Evolutionary conservation across 257 asterid species (phyloP), one percentile per base, ranked within the genome.

Genomic region (Jacaranda copaia): DNA sequence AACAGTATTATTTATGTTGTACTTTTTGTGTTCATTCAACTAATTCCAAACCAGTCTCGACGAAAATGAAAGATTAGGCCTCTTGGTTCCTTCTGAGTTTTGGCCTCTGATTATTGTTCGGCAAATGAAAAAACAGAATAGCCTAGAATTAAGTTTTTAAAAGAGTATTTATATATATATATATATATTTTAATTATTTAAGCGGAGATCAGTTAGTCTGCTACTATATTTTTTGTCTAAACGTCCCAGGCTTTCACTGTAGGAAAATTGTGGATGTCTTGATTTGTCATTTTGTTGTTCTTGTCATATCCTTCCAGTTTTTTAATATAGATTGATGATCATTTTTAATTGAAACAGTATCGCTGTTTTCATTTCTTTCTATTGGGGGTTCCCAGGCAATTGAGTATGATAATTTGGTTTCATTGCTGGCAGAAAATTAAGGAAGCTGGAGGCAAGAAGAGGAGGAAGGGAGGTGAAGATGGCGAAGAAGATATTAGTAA

Each of bases 361-460:
- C n/a, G n/a, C n/a, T 45, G 7, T 10, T 61, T 61, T 32, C 8
- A 32, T 11, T 9, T 61, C 15, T 32, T 32, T 7, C 25, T 4
- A 3, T 8, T 32, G 43, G 35, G 40, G 15, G 10, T 63, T 74
- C 38, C 32, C 3, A 25, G 1, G 36, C 11, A 2, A 11, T 11
- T 55, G 42, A 18, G 14, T 36, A 69, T 43, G 19, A 7, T 25
- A 7, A 4, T 5, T 9, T 60, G 46, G 66, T 73, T 45, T 57
- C 10, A 6, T 38, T 70, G 73, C 25, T 19, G 32, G 81, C 90
- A 94, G 97, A 92, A 88, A 92, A 79, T 89, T 2, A 94, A 87
- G 81, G 97, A 92, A 80, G 71, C 53, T 2, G 91, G 91, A 10
- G 87, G 86, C 13, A 84, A 77, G 73, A 87, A 77, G 87, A 84